A percentile compares a stretch with the other conserved stretches of the same genome.
Evolutionary conservation across 345 rosid genomes (phyloP).

Genomic region (Dimocarpus longan): DNA sequence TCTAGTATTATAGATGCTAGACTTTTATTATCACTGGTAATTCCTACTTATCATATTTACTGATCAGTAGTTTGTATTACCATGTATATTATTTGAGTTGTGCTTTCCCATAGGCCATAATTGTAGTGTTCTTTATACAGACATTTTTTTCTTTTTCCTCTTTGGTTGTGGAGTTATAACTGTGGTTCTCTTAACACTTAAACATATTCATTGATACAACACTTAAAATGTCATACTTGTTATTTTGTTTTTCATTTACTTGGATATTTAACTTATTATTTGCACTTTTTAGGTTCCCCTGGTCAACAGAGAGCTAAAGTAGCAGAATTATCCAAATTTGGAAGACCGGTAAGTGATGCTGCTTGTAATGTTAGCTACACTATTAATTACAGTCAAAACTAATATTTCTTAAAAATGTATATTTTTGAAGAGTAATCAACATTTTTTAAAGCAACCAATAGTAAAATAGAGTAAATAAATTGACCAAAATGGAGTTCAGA

Average conservation of each 20-base stretch:
- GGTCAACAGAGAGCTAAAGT: conserved; percentile 85
- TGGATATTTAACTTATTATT: conserved; percentile 6
- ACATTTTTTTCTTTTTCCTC: not conserved
- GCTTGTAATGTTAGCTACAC: not conserved
- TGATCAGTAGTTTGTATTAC: conserved; percentile 3
- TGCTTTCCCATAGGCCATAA: not conserved
- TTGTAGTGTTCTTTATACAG: not conserved
- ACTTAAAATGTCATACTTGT: not conserved
- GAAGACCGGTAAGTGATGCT: conserved; percentile 74
- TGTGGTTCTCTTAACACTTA: not conserved
- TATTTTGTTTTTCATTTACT: not conserved
- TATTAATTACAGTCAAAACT: not conserved
- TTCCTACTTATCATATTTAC: not conserved
- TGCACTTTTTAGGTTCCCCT: conserved; percentile 55
- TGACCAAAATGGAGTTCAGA: not conserved
- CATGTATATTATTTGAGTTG: not conserved
- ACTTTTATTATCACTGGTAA: not conserved
- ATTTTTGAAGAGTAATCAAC: not conserved
- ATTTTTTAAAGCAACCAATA: not conserved
- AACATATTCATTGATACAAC: not conserved
- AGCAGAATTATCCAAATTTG: conserved; percentile 84
- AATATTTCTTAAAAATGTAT: conserved; percentile 3
- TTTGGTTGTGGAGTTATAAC: not conserved
- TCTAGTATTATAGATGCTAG: not conserved
- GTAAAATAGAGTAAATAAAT: not conserved